Conservation (phyloP, 2,329 filamentous ascomycete genomes). For the Emydomyces testavorans region DNA sequence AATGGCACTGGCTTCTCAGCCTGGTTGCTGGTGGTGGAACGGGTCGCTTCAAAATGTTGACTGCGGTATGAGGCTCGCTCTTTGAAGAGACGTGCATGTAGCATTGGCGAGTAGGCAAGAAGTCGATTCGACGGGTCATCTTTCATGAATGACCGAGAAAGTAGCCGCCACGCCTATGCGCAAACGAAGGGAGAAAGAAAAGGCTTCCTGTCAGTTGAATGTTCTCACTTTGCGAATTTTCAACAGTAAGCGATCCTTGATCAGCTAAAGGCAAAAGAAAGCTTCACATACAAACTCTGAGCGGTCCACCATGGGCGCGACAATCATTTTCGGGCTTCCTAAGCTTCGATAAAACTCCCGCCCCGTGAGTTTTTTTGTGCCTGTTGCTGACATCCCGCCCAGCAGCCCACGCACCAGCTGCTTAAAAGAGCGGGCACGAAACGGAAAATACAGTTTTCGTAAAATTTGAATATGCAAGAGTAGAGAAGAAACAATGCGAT, state of each 20-base stretch:
- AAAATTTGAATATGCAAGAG: neutral
- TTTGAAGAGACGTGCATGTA: conserved; percentile 79
- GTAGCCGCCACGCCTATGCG: conserved; percentile 87
- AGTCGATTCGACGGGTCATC: conserved; percentile 52
- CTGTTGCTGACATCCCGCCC: conserved; percentile 3
- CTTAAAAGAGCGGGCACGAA: neutral
- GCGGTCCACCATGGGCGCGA: conserved; percentile 97
- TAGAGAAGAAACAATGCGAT: no score
- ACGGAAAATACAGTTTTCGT: neutral
- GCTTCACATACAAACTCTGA: conserved; percentile 72
- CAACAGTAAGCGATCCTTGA: no score
- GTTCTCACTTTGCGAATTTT: no score
- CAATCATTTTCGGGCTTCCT: conserved; percentile 76
- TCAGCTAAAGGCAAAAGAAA: neutral
- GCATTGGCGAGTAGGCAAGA: conserved; percentile 89
- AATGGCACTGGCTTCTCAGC: conserved; percentile 31
- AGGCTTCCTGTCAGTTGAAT: no score
- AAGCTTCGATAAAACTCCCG: conserved; percentile 91
- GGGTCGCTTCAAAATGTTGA: conserved; percentile 64
- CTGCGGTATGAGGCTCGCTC: conserved; percentile 66
- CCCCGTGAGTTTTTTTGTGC: conserved; percentile 59
- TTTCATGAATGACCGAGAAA: conserved; percentile 83
- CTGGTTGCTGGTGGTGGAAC: conserved; percentile 19
- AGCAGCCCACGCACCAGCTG: conserved; percentile 7
- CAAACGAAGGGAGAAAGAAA: neutral